Percentiles rank a stretch among this genome's conserved stretches.
Evolutionary conservation across 2,329 filamentous ascomycete genomes (phyloP).

Genomic region (Hypoxylon sp.): DNA sequence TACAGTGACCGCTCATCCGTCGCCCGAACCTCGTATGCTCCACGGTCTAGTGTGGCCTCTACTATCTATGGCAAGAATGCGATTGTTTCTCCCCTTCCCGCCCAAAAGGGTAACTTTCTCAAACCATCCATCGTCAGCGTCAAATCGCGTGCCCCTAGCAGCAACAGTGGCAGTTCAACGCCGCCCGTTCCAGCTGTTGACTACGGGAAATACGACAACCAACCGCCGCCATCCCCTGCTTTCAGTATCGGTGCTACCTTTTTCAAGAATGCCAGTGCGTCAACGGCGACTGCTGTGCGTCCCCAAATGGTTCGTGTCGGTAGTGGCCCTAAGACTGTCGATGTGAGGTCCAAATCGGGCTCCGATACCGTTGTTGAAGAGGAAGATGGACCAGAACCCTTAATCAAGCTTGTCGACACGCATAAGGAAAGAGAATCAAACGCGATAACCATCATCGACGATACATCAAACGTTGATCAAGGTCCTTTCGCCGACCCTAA

Average conservation of each 20-base stretch:
- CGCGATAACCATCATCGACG: conserved; percentile 59
- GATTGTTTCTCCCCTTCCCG: conserved; percentile 76
- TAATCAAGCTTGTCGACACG: conserved; percentile 26
- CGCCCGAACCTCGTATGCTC: conserved; percentile 65
- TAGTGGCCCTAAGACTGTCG: conserved; percentile 53
- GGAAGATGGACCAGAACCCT: conserved; percentile 34
- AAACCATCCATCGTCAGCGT: conserved; percentile 95
- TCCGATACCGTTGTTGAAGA: conserved; percentile 35
- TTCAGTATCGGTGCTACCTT: conserved; percentile 76
- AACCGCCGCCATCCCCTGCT: conserved; percentile 56
- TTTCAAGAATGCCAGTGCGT: conserved; percentile 68
- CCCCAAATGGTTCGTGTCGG: conserved; percentile 69
- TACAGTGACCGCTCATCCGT: conserved; percentile 69
- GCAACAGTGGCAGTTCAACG: conserved; percentile 60
- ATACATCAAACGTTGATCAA: conserved; percentile 60
- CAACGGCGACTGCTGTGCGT: conserved; percentile 64
- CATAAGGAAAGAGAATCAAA: conserved; percentile 50
- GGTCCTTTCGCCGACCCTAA: conserved; percentile 67
- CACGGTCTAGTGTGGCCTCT: conserved; percentile 81
- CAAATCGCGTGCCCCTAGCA: conserved; percentile 70
- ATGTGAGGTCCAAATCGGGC: conserved; percentile 43
- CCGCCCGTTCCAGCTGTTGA: conserved; percentile 80
- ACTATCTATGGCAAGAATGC: conserved; percentile 95
- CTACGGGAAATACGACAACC: conserved; percentile 64
- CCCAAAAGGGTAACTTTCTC: conserved; percentile 85